phyloP scores from a whole-genome alignment of 225 moss, liverwort and hornwort genomes.

The Physcomitrium patens region DNA sequence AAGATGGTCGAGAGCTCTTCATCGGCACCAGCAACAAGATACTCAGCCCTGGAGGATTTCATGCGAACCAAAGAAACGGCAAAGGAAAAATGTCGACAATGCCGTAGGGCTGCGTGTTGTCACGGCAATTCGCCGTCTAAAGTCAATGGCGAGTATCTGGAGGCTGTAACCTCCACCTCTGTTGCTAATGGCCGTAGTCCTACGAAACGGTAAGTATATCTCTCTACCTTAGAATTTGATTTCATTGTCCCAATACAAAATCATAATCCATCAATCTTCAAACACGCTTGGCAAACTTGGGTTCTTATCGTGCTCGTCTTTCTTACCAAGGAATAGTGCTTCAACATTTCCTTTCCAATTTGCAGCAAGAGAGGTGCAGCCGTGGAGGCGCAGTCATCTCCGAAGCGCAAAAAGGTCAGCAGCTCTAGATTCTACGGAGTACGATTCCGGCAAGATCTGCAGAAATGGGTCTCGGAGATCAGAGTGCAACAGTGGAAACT shows the following conservation, averaged over 20 bases:
- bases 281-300: not conserved
- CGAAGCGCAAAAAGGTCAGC: not conserved
- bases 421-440: conserved; percentile 52
- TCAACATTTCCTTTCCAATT: conserved; percentile 2
- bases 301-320: not conserved
- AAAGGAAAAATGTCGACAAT: not conserved
- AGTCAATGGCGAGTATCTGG: not conserved
- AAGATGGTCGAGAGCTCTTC: conserved; percentile 28
- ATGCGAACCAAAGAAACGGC: not conserved
- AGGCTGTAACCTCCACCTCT: not conserved
- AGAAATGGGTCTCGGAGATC: conserved; percentile 56
- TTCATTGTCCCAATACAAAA: not conserved
- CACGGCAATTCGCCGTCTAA: not conserved
- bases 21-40: not conserved
- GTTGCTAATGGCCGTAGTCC: not conserved
- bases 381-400: too few relatives aligned
- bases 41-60: conserved; percentile 26
- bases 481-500: conserved; percentile 48
- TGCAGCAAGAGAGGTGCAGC: conserved; percentile 11
- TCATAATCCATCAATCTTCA: not conserved
- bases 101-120: not conserved
- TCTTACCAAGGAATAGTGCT: not conserved
- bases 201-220: conserved; percentile 18
- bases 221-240: conserved; percentile 2
- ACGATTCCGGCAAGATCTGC: conserved; percentile 44